Evolutionary conservation across 352 stramenopile genomes (phyloP).

Genomic region (Plasmopara viticola): DNA sequence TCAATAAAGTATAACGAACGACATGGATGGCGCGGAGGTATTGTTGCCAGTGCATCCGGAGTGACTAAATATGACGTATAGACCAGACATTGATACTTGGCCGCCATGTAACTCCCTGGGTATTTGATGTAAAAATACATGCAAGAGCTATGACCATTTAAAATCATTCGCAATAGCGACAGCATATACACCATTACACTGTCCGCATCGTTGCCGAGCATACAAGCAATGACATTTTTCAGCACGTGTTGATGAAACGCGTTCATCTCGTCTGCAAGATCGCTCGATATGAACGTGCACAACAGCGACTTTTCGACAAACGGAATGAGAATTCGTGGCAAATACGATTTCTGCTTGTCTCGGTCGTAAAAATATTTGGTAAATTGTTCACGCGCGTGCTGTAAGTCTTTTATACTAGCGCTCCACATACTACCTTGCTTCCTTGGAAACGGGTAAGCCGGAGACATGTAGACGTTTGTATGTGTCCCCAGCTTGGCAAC

Average conservation of each 20-base stretch:
- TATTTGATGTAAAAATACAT: conserved; percentile 87
- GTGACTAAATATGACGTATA: conserved; percentile 72
- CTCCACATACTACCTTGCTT: conserved; percentile 72
- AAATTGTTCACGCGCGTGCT: conserved; percentile 57
- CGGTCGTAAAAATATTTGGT: conserved; percentile 65
- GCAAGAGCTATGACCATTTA: conserved; percentile 69
- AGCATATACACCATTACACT: conserved; percentile 41
- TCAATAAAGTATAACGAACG: conserved; percentile 80
- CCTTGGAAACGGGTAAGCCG: conserved; percentile 67
- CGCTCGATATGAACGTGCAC: conserved; percentile 57
- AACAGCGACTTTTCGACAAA: conserved; percentile 73
- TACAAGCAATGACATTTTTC: conserved; percentile 68
- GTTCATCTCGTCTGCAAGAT: conserved; percentile 73
- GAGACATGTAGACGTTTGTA: conserved; percentile 72
- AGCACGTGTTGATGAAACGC: conserved; percentile 72
- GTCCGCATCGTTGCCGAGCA: conserved; percentile 39
- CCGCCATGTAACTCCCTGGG: conserved; percentile 43
- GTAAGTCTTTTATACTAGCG: conserved; percentile 54
- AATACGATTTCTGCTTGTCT: conserved; percentile 40
- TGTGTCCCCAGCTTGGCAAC: conserved; percentile 65
- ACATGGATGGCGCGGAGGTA: conserved; percentile 63
- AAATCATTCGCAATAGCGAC: conserved; percentile 64
- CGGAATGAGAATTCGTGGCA: conserved; percentile 49
- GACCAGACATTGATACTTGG: conserved; percentile 59
- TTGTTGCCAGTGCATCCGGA: conserved; percentile 40